Evolutionary conservation across 208 protist genomes (phyloP).

Genomic region (Leishmania tarentolae): DNA sequence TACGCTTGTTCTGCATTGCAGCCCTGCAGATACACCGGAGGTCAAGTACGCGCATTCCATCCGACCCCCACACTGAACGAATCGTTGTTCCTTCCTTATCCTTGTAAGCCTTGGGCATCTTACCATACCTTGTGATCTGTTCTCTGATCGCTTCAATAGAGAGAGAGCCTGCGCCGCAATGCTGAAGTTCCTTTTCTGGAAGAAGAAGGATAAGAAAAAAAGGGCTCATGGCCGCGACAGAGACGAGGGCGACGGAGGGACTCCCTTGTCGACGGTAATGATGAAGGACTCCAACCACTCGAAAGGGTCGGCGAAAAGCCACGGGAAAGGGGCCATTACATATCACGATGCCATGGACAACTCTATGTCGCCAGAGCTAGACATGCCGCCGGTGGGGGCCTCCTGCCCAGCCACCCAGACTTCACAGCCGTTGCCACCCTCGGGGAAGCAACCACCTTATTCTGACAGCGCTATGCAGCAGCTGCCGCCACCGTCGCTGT

Average conservation of each 20-base stretch:
- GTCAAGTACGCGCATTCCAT: constrained; percentile 10
- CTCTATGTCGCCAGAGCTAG: not conserved
- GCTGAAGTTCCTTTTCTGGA: constrained; percentile 39
- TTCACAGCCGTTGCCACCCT: not conserved
- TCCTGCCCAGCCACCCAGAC: not conserved
- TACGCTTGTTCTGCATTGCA: not conserved
- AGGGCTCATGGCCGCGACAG: constrained; percentile 1
- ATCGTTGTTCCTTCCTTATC: not conserved
- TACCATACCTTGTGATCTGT: not conserved
- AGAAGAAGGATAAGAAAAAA: constrained; percentile 52
- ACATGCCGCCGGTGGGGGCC: not conserved
- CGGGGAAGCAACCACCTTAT: not conserved
- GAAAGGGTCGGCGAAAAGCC: not conserved
- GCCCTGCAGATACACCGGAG: not conserved
- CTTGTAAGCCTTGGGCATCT: not conserved
- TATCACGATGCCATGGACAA: no score
- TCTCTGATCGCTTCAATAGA: not conserved
- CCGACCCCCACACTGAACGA: not conserved
- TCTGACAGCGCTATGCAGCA: not conserved
- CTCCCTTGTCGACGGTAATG: not conserved
- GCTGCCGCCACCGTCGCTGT: constrained; percentile 10
- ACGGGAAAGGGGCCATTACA: not conserved
- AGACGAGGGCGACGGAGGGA: constrained; percentile 5
- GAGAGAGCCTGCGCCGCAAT: constrained; percentile 8
- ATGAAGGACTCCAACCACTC: not conserved